Base-by-base conservation (phyloP, 805 yeast species). In the Ogataea sp. region DNA sequence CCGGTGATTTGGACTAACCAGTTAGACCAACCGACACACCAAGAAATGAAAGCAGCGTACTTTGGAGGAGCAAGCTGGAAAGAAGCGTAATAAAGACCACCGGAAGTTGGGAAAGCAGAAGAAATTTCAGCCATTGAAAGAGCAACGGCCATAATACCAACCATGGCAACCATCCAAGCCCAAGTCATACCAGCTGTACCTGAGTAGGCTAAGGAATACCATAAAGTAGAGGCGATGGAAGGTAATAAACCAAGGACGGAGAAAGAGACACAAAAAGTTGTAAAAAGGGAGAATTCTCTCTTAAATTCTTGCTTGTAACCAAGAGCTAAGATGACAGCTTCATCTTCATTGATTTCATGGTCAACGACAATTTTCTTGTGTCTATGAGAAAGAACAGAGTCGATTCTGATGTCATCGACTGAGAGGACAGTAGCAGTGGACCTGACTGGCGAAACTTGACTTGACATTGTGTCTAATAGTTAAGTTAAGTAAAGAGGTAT, bases 31-130 rank as follows among this genome's bases (percentile, higher is more conserved):
- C 83, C 78, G 8, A 77, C 74, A 36, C 70, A 51, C 83, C 83
- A 78, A 6, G 84, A 73, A 37, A 74, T 60, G 20, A 74, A 55
- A 1, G 82, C 73, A 15, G 71, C 71, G 55, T 61, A 64, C 46
- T 63, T 64, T 18, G 71, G 72, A 13, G 84, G 83, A 3, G 83
- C 72, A 45, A 78, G 59, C 49, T 76, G 75, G 2, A 76, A 68
- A 2, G 79, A 79, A 43, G 86, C 83, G 48, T 80, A 80, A 36
- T 82, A 83, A 8, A 82, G 68, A 34, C 86, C 86, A 21, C 83
- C 75, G 10, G 80, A 67, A 7, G 83, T 78, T 30, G 87, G 87
- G 61, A 74, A 75, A 6, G 83, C 77, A 20, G 76, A 67, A 11
- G 82, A 71, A 25, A 80, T 64, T 52, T 80, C 86, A 0, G 83